Evolutionary conservation across 2,329 filamentous ascomycete genomes (phyloP).

Genomic region (Stachybotrys elegans): DNA sequence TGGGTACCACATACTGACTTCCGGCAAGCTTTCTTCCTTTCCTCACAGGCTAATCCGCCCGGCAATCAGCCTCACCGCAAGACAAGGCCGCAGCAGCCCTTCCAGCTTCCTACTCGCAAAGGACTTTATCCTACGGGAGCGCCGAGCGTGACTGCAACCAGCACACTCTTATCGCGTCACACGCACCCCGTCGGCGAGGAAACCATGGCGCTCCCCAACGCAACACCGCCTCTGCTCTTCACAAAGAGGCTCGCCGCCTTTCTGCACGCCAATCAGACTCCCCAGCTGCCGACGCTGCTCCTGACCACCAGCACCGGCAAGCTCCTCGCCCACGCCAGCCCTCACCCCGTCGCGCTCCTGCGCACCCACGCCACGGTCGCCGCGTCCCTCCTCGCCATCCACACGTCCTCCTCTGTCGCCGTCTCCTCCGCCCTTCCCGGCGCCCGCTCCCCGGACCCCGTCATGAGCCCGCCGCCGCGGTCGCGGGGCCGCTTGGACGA

Average conservation of each 20-base stretch:
- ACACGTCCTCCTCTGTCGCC: conserved; percentile 39
- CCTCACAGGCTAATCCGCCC: too few species aligned
- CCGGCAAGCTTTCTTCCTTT: too few species aligned
- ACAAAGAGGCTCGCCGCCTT: conserved; percentile 61
- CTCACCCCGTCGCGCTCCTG: conserved; percentile 49
- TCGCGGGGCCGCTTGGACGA: conserved; percentile 10
- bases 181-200: too few species aligned
- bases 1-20: too few species aligned
- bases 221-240: conserved; percentile 56
- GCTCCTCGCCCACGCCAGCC: conserved; percentile 57
- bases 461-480: conserved; percentile 16
- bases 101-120: too few species aligned
- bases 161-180: too few species aligned
- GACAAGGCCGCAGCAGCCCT: too few species aligned
- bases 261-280: conserved; percentile 52
- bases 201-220: conserved; percentile 29
- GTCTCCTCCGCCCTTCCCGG: conserved; percentile 37
- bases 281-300: conserved; percentile 54
- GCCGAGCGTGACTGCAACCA: too few species aligned
- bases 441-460: conserved; percentile 22
- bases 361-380: conserved; percentile 61
- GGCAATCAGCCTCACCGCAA: too few species aligned
- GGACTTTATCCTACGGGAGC: too few species aligned
- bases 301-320: conserved; percentile 57
- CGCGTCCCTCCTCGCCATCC: conserved; percentile 55